Base-by-base conservation (phyloP, 83 land plant species). In the Picea engelmannii region DNA sequence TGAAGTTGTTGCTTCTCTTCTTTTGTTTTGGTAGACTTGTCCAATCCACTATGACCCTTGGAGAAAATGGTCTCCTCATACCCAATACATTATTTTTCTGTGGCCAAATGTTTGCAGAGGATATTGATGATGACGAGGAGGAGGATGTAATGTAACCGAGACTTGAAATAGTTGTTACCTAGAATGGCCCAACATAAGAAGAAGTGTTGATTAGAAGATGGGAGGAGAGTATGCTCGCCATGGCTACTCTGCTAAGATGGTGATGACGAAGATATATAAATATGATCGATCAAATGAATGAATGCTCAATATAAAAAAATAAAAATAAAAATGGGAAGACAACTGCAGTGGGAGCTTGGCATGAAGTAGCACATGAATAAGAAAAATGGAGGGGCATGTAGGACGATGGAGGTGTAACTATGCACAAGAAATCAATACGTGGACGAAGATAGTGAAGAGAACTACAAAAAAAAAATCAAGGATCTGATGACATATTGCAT, bases 1-100 rank as follows among this genome's bases (percentile, higher is more conserved):
- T 92, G 68, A 79, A 23, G 15, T 38, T 16, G n/a, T 23, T 71
- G 76, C 58, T 55, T 55, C 75, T 18, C 21, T 20, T 71, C 23
- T 2, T 42, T 0, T 40, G 55, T 16, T 71, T 40, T 42, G 52
- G 52, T 70, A 11, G 58, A 2, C 47, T 71, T n/a, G 20, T 68
- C 73, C 16, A 20, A 71, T 24, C 55, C 76, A 71, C 55, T 40
- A 24, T 21, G 4, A 12, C 47, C 52, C 49, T 71, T 40, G 15
- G 58, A 55, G 15, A 55, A 55, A 55, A 55, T 55, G 58, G 58
- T 55, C 2, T 55, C 58, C 24, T 40, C 76, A 20, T 17, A 35
- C 44, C 6, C 18, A 69, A 38, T 4, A 17, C 23, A 17, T 71
- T 71, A 23, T 40, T 71, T 21, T 38, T 42, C 10, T 10, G 10